Base-by-base conservation (phyloP, 2,329 filamentous ascomycete genomes). In the Lasiodiplodia theobromae region DNA sequence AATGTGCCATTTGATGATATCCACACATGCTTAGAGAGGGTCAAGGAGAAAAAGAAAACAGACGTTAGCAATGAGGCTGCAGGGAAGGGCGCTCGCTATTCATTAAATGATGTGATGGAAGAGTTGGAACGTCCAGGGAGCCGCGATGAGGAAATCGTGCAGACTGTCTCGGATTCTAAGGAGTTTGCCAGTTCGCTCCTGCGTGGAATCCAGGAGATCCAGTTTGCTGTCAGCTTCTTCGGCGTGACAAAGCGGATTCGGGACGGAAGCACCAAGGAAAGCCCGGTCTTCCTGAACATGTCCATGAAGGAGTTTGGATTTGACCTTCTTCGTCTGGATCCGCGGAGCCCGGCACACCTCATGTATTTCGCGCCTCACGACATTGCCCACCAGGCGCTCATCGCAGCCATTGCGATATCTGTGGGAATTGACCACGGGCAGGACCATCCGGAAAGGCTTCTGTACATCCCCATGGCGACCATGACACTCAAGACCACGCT, bases 361-460 rank as follows among this genome's bases (percentile, higher is more conserved):
- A 99, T 98, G 96, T 98, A 99, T 80, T 99, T 99, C 77, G 92
- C 94, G 2, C 89, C 91, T 25, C 91, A 93, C 70, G 96, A 97
- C 77, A 90, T 97, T 74, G 96, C 96, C 14, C 96, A 99, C 78
- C 95, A 99, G 83, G 96, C 94, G 12, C 86, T 99, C 44, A 87
- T 96, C 25, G 96, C 95, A 21, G 96, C 94, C 3, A 89, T 99
- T 51, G 97, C 96, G 0, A 92, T 99, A 68, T 95, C 95, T 0
- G 86, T 98, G 68, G 96, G 94, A 49, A 85, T 99, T 44, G 94
- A 97, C 75, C 94, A 97, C 77, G 93, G 93, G n/a, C 88, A 91
- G 34, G 92, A 91, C 10, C 92, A 92, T 73, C 91, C 93, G 0
- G 93, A 97, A 77, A 90, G 95, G 66, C 86, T 99, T 69, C 82